Base-by-base conservation (phyloP, 139 green algal species). In the Chlamydomonas urium region DNA sequence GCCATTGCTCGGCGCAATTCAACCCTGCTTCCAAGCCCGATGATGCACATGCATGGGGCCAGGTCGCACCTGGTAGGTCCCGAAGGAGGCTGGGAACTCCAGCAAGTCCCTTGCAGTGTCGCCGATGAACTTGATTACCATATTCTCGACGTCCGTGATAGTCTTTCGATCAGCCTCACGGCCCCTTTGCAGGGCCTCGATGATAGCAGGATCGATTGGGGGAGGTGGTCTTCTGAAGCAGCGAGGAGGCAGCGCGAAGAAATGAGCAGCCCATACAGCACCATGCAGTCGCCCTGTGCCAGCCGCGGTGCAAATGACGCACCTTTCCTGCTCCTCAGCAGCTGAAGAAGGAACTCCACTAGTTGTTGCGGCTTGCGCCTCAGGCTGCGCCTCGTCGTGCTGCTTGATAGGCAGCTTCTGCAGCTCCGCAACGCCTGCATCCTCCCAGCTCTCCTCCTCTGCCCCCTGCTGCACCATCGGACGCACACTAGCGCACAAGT, bases 91-190 rank as follows among this genome's bases (percentile, higher is more conserved):
- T 5, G 65, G 67, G 61, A 80, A 80, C 34, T 80, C 65, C 29
- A 80, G 38, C 2, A 47, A 23, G 14, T 75, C 47, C 31, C 33
- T 21, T 1, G 6, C n/a, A 0, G 69, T 63, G 32, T 81, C 75
- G 5, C 33, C 53, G 1, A 81, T 34, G 42, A 81, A 81, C 26
- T 65, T 65, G 45, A 73, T 47, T 21, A 81, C 65, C 1, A 77
- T 50, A 29, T 73, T 69, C 63, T 81, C 75, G 50, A 74, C 61
- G 4, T 65, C 60, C 21, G 17, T 10, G 10, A 67, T 31, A 26
- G 60, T 67, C 29, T 67, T 67, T 6, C 60, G 60, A 14, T 67
- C 60, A 42, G 8, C 8, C 17, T n/a, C n/a, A n/a, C n/a, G n/a
- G n/a, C 21, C 4, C 5, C 14, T 47, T 42, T 26, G n/a, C 6